Evolutionary conservation across 2,329 filamentous ascomycete genomes (phyloP), one percentile per base, ranked within the genome.

Genomic region (Ophiostoma tasmaniense): DNA sequence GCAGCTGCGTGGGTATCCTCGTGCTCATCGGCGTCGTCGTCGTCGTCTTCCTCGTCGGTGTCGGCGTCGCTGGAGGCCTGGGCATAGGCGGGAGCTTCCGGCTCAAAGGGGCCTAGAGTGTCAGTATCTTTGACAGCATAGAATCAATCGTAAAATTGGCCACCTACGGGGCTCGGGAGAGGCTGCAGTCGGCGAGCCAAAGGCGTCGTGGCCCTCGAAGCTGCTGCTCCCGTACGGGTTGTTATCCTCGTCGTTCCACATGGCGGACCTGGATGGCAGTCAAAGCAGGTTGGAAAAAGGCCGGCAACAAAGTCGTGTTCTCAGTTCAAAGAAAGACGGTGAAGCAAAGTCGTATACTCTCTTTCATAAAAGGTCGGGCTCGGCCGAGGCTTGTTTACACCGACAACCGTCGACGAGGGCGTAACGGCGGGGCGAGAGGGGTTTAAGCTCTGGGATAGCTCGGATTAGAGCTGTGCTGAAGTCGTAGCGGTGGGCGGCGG

Each of bases 221-320:
- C 92, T 94, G 75, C 84, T 87, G 73, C 64, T 42, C 64, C 93
- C 93, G 77, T 98, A 97, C 5, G 94, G 94, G 78, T 98, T 98
- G 81, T 98, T 98, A 77, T 98, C 92, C 81, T 98, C 94, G 83
- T 98, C 93, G 85, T 97, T 96, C 94, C 94, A 98, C 94, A 98
- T 98, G 75, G 30, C 20, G 8, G 64, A 42, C n/a, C 35, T 33
- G 55, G 14, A n/a, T 7, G 11, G 25, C 11, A n/a, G 50, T 55
- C n/a, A 14, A 52, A 52, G 50, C 22, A 55, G 50, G 7, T 45
- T 17, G 7, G 25, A 55, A 22, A 11, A 22, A 55, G 50, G 50
- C 50, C 50, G 22, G 22, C 8, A 3, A 13, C 50, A 22, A 55
- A 25, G 50, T 55, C 4, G 20, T n/a, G 7, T 7, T 45, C 20